Evolutionary conservation across 2,329 filamentous ascomycete species (phyloP), one percentile per base, ranked within the genome.

Genomic region (Balansia obtecta): DNA sequence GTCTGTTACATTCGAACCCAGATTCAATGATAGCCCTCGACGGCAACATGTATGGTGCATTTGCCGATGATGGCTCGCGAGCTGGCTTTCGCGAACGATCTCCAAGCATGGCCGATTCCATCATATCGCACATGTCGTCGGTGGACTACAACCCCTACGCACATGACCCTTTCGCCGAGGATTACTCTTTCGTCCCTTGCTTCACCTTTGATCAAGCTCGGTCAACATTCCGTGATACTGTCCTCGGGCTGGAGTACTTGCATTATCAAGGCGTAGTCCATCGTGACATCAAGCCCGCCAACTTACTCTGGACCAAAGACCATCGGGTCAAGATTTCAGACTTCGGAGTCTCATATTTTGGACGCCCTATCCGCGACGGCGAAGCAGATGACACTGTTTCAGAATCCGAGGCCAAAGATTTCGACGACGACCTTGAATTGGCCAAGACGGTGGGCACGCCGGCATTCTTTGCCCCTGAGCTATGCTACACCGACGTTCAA

Each of bases 391-490:
- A 89, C 51, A 83, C 70, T 53, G 82, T 72, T 16, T 85, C 85
- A 4, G 87, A 94, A 63, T 87, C 84, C 0, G 90, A 96, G 64
- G 86, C 87, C 11, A 82, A 81, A 40, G 88, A 95, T 60, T 82
- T 95, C 52, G 90, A 96, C 58, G 88, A 96, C 63, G 90, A 95
- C 55, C 81, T 95, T 53, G 93, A 97, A 64, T 74, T 98, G n/a
- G 91, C 93, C 53, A 97, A 97, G 73, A 97, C 93, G 1, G 93
- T 97, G 6, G 93, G 93, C 48, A 98, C 93, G 0, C 93, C 93
- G 6, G 93, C 91, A 1, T 98, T 98, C 68, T 98, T 96, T 63
- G 93, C 93, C 1, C 93, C 93, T 4, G 93, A 98, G 65, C 76
- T 98, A 38, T 98, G 93, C 69, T 93, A 90, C 64, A 94, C 88